Evolutionary conservation across 2,329 filamentous ascomycete species (phyloP).

Genomic region (Sporothrix globosa): DNA sequence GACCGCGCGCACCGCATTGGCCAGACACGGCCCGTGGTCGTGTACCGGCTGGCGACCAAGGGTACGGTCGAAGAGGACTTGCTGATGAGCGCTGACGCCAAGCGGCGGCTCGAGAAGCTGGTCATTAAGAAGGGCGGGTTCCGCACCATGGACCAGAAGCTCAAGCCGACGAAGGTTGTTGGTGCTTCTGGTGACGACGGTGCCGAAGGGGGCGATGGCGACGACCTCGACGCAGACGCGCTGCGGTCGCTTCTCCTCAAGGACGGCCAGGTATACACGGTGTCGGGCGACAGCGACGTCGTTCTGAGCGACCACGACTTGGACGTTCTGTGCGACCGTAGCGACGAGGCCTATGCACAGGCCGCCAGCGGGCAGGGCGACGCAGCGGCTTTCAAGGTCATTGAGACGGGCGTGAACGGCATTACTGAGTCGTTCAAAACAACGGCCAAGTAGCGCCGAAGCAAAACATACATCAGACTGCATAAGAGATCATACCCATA

Average conservation of each 20-base stretch:
- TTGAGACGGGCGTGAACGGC: slow-evolving; percentile 70
- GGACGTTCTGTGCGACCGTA: slow-evolving; percentile 75
- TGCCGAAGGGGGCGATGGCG: slow-evolving; percentile 46
- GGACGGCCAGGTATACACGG: slow-evolving; percentile 69
- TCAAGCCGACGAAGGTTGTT: slow-evolving; percentile 45
- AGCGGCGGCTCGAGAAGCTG: slow-evolving; percentile 87
- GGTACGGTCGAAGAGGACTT: slow-evolving; percentile 89
- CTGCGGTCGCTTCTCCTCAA: slow-evolving; percentile 66
- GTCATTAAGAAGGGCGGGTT: slow-evolving; percentile 95
- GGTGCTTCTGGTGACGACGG: neutral
- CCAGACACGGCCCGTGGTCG: slow-evolving; percentile 86
- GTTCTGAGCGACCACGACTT: slow-evolving; percentile 78
- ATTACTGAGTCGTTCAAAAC: slow-evolving; percentile 44
- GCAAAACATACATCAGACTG: neutral
- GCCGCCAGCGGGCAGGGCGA: slow-evolving; percentile 79
- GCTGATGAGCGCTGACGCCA: slow-evolving; percentile 84
- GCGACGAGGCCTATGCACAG: slow-evolving; percentile 64
- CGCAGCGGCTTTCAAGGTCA: slow-evolving; percentile 71
- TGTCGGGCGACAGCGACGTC: slow-evolving; percentile 59
- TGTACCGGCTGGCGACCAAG: slow-evolving; percentile 91
- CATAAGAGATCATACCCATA: neutral
- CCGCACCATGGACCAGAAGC: slow-evolving; percentile 67
- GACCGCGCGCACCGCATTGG: slow-evolving; percentile 95
- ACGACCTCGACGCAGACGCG: slow-evolving; percentile 60
- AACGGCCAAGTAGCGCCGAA: slow-evolving; percentile 1